Evolutionary conservation across 257 asterid genomes (phyloP).

Genomic region (Solanum sitiens): DNA sequence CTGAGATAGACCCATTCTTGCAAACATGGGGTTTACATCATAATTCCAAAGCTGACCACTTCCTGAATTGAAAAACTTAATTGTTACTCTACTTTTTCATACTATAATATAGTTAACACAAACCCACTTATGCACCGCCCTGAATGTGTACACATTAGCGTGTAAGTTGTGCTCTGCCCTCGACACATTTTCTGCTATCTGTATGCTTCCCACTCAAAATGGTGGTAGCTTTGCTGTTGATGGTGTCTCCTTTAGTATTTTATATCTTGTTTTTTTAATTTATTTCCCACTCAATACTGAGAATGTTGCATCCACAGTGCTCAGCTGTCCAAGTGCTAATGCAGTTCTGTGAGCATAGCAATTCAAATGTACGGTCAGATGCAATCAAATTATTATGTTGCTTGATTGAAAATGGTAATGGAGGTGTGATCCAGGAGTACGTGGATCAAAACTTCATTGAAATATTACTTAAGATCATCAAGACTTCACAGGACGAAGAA

Average conservation of each 20-base stretch:
- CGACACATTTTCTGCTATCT: neutral
- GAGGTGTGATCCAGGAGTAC: conserved; percentile 14
- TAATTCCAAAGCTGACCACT: neutral
- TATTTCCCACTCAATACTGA: neutral
- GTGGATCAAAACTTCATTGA: conserved; percentile 28
- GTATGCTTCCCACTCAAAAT: neutral
- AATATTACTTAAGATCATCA: conserved; percentile 28
- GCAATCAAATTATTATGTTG: conserved; percentile 38
- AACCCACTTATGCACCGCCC: neutral
- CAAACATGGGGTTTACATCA: neutral
- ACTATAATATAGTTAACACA: neutral
- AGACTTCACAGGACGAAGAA: conserved; percentile 27
- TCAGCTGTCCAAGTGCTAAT: conserved; percentile 35
- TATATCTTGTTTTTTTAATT: neutral
- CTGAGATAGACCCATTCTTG: neutral
- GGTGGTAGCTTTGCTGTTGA: neutral
- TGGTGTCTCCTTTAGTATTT: neutral
- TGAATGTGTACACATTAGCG: neutral
- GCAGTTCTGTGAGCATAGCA: conserved; percentile 28
- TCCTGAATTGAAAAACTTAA: neutral
- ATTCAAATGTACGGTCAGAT: conserved; percentile 27
- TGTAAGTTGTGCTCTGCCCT: neutral
- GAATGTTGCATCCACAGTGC: conserved; percentile 26
- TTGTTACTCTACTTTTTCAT: neutral
- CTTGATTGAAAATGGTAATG: conserved; percentile 31